A percentile compares a stretch with the other conserved stretches of the same genome.
Conservation (phyloP, 768 basidiomycete genomes). For the Piloderma croceum region DNA sequence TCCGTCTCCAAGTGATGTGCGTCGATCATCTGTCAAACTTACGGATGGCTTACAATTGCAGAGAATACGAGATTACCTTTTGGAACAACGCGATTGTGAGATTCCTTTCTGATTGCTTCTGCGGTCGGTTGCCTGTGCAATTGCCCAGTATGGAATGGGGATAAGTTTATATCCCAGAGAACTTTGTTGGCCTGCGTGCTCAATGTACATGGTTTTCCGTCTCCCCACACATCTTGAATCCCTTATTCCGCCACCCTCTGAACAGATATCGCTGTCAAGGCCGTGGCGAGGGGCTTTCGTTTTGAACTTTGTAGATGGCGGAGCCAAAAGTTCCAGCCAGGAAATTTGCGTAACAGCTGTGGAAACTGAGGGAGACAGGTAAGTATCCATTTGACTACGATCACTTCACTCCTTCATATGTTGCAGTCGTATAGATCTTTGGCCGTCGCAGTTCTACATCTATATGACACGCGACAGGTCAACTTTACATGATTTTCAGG, state of each 20-base stretch:
- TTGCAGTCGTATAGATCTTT: constrained; percentile 44
- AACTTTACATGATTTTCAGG: constrained; percentile 41
- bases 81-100: too few species aligned
- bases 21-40: too few species aligned
- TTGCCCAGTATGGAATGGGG: too few species aligned
- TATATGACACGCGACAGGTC: constrained; percentile 36
- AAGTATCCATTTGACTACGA: constrained; percentile 25
- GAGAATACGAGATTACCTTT: too few species aligned
- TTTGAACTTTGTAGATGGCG: not conserved
- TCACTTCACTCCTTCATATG: constrained; percentile 3
- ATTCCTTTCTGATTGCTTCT: too few species aligned
- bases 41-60: too few species aligned
- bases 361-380: constrained; percentile 71
- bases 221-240: constrained; percentile 56
- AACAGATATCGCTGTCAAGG: constrained; percentile 31
- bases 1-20: too few species aligned
- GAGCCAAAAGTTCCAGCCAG: constrained; percentile 33
- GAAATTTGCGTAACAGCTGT: constrained; percentile 57
- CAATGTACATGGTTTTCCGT: constrained; percentile 66
- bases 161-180: too few species aligned
- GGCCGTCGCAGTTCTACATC: constrained; percentile 46
- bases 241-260: constrained; percentile 50
- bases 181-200: too few species aligned
- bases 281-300: constrained; percentile 11
- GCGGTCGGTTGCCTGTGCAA: too few species aligned